Base-by-base conservation (phyloP, 2,329 filamentous ascomycete genomes). In the Penicillium sp. region DNA sequence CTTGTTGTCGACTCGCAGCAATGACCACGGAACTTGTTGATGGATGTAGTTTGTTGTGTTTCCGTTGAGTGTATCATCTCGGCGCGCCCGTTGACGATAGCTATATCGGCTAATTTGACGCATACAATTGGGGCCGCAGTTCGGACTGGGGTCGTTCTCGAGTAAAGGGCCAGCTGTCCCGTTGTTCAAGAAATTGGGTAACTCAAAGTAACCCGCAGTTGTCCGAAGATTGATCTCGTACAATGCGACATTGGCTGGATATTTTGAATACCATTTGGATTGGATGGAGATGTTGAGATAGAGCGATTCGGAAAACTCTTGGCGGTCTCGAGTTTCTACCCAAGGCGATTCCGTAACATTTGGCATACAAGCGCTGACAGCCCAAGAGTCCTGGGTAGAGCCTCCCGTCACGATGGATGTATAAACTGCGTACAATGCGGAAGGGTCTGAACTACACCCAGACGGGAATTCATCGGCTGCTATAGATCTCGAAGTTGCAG, bases 131-230 rank as follows among this genome's bases (percentile, higher is more conserved):
- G 2, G 27, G 13, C n/a, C 35, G 1, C 53, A 56, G 31, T 16
- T 31, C 4, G 7, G 19, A 11, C n/a, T 49, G 0, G 61, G 59
- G n/a, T 61, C 60, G 4, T 47, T 51, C 5, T 61, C 59, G 16
- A 66, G 54, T 14, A 67, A 53, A 14, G 58, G 52, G 0, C 69
- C 69, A 1, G 69, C 40, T 27, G 46, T 35, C 4, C 59, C 57
- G 16, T 60, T 58, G 39, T 73, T 74, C 55, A 65, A 59, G 55
- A 70, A 67, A 50, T 68, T 73, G 10, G 71, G 71, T 10, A 73
- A 56, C 60, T 73, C 71, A 53, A 75, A 75, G 41, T 70, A 73
- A 1, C 72, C 72, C 9, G 66, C 65, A 6, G 71, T 74, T 11
- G 70, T 74, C 31, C 66, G 59, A 18, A 73, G 47, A 1, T 60